Base-by-base conservation (phyloP, 2,329 filamentous ascomycete genomes). In the Fulvia fulva region DNA sequence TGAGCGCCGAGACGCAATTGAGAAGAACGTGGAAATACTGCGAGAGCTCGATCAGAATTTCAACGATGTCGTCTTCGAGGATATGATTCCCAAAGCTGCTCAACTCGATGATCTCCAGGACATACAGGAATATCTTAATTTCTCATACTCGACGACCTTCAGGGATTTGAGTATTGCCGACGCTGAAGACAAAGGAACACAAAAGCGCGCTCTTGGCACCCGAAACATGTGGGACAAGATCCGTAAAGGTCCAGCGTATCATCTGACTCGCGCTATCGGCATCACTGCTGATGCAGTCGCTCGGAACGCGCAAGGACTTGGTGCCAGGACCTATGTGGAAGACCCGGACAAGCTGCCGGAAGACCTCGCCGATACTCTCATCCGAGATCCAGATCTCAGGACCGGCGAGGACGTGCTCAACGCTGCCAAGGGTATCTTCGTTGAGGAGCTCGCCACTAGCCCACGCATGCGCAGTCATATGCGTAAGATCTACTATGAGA, bases 21-120 rank as follows among this genome's bases (percentile, higher is more conserved):
- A 92, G 68, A 68, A 89, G 85, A 75, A 88, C 87, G 0, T 93
- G 87, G 85, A 91, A 16, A 89, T 87, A 60, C 77, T 96, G 21
- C 88, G 86, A 68, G 77, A 77, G 52, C 63, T 75, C 1, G 75
- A 77, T 5, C 77, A 84, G 19, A 81, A 82, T 3, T 79, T 92
- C 21, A 77, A 85, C 23, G 94, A 97, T 69, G 71, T 80, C 1
- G 86, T 90, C 57, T 86, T 97, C 43, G 88, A 93, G 47, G 87
- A 92, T 65, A 87, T 97, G 81, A 83, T 94, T n/a, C 81, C 83
- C 0, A 81, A 86, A 58, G 91, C 92, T 2, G 85, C 85, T 4
- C 93, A 89, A 0, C 92, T 97, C 81, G 94, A 99, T 71, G 94
- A 99, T 71, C 81, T 99, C 19, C 94, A 99, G 71, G 94, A 99